Evolutionary conservation across 2,329 filamentous ascomycete species (phyloP).

Genomic region (Camptophora hylomeconis): DNA sequence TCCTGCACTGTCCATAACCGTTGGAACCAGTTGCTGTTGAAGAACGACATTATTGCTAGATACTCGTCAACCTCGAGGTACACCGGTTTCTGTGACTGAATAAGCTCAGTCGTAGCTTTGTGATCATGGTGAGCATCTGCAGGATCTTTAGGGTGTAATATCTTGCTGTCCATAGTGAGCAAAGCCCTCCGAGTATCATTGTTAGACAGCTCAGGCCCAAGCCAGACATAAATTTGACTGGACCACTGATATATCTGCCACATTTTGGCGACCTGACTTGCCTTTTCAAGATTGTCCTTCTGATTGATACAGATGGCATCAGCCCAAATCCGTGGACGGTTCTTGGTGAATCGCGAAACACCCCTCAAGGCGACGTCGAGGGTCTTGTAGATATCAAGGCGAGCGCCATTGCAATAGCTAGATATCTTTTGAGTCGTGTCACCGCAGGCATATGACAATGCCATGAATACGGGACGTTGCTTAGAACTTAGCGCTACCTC

Average conservation of each 20-base stretch:
- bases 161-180: constrained; percentile 1
- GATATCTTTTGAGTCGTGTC: too few relatives aligned
- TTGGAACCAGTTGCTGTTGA: constrained; percentile 9
- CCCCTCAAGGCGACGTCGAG: too few relatives aligned
- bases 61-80: constrained; percentile 8
- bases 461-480: too few relatives aligned
- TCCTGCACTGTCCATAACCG: constrained; percentile 11
- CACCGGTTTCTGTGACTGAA: constrained; percentile 2
- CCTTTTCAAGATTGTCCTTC: constrained; percentile 10
- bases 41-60: constrained; percentile 8
- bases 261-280: constrained; percentile 13
- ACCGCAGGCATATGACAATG: too few relatives aligned
- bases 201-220: constrained; percentile 6
- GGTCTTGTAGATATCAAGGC: too few relatives aligned
- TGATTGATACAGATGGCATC: constrained; percentile 17
- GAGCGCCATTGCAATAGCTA: too few relatives aligned
- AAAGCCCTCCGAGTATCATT: constrained; percentile 4
- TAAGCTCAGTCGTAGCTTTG: neutral
- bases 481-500: too few relatives aligned
- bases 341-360: too few relatives aligned
- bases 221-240: constrained; percentile 9
- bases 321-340: constrained; percentile 7
- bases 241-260: constrained; percentile 11
- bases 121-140: too few relatives aligned
- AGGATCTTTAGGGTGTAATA: constrained; percentile 4